phyloP scores from a whole-genome alignment of 2,329 filamentous ascomycete species.

The Nannizzia gypsea region DNA sequence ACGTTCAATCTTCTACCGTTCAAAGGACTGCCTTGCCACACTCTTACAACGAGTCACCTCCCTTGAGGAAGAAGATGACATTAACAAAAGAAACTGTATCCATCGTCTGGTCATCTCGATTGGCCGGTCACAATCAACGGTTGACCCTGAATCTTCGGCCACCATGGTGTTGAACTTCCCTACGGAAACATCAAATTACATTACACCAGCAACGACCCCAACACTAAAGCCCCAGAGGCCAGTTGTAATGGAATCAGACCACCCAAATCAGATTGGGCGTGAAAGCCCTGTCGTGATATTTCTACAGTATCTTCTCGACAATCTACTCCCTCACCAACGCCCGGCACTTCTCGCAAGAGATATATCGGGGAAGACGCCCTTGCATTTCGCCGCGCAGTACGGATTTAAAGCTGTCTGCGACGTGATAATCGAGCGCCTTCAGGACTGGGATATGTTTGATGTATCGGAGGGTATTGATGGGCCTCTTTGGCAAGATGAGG shows the following conservation, averaged over 20 bases:
- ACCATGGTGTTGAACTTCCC: constrained; percentile 41
- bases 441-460: constrained; percentile 77
- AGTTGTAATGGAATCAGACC: constrained; percentile 55
- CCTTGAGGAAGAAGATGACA: constrained; percentile 77
- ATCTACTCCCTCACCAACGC: constrained; percentile 56
- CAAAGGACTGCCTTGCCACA: constrained; percentile 56
- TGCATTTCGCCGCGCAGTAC: constrained; percentile 58
- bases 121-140: constrained; percentile 56
- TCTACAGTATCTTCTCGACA: constrained; percentile 51
- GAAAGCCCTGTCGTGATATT: constrained; percentile 68
- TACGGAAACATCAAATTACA: constrained; percentile 55
- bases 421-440: constrained; percentile 76
- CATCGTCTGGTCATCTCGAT: constrained; percentile 89
- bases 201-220: constrained; percentile 65
- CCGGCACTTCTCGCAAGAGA: constrained; percentile 42
- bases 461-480: constrained; percentile 78
- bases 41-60: constrained; percentile 58
- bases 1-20: constrained; percentile 57
- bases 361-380: constrained; percentile 15
- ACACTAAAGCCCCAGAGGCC: constrained; percentile 49
- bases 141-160: constrained; percentile 41
- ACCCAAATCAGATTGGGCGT: constrained; percentile 47
- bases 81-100: constrained; percentile 87
- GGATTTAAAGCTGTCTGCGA: constrained; percentile 86
- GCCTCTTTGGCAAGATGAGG: constrained; percentile 77